phyloP scores from a whole-genome alignment of 208 protist species.

The Cochliopodium minus region DNA sequence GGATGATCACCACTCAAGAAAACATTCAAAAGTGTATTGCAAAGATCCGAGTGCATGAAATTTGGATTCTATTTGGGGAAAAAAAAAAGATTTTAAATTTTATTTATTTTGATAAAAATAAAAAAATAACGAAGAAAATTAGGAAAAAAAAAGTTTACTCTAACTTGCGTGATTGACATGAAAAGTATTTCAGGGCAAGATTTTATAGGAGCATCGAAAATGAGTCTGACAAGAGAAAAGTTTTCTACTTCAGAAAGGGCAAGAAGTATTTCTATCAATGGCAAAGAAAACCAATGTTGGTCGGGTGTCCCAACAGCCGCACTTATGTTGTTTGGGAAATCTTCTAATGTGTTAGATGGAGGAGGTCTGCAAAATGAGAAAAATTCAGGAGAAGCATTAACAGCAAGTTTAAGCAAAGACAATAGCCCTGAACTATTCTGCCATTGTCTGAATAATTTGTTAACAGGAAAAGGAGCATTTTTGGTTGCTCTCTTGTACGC shows the following conservation, averaged over 20 bases:
- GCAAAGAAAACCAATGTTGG: conserved; percentile 32
- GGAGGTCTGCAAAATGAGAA: conserved; percentile 6
- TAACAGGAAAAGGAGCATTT: conserved; percentile 21
- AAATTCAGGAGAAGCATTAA: conserved; percentile 25
- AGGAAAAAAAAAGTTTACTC: conserved; percentile 12
- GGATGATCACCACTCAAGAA: conserved; percentile 14
- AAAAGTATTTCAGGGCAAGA: conserved; percentile 39
- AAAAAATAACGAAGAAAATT: conserved; percentile 19
- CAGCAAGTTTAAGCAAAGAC: conserved; percentile 26
- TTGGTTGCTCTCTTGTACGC: conserved; percentile 13
- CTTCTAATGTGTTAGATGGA: not conserved
- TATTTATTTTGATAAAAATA: too few relatives aligned
- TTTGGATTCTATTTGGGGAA: too few relatives aligned
- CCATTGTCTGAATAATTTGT: conserved; percentile 33
- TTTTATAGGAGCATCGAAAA: conserved; percentile 37
- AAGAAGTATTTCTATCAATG: conserved; percentile 32
- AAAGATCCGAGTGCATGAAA: conserved; percentile 25
- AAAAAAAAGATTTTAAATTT: too few relatives aligned
- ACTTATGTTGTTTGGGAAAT: conserved; percentile 2
- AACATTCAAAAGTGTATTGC: conserved; percentile 15
- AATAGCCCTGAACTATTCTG: conserved; percentile 35
- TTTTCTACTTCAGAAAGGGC: conserved; percentile 27
- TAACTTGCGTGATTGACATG: not conserved
- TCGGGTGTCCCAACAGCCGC: not conserved
- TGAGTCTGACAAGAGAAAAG: conserved; percentile 8